Base-by-base conservation (phyloP, 768 basidiomycete genomes). In the Clavaria fumosa region DNA sequence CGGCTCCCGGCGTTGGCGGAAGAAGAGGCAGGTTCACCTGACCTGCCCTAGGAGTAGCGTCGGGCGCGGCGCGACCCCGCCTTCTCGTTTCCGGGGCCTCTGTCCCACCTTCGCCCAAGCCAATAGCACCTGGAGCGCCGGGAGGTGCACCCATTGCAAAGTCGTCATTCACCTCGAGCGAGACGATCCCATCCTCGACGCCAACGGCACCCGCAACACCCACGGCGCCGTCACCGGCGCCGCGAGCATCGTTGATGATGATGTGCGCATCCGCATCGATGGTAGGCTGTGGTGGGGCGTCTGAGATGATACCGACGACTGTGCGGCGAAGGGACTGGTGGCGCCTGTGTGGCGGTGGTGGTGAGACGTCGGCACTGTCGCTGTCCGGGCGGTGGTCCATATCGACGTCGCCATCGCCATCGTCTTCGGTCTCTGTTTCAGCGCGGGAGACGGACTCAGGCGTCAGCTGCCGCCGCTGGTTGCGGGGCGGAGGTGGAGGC, bases 141-240 rank as follows among this genome's bases (percentile, higher is more conserved):
- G 86, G 86, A 1, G 85, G 85, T 0, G 85, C 85, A 33, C 85
- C 85, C 77, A 86, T 83, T 4, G 78, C 81, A 45, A 88, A 82
- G 53, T 83, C 82, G 47, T 89, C 85, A 43, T 85, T 85, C n/a
- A 72, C 67, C 27, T 83, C 80, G 28, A 85, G 56, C 3, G 71
- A 71, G 5, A 82, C 81, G 27, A 85, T 74, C 1, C 78, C 82
- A 42, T 79, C 79, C 38, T 81, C 79, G 10, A 81, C 77, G 0
- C 71, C 69, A 6, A 69, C 70, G n/a, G n/a, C n/a, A 4, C 57
- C 61, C 0, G 64, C 70, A 1, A 47, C 54, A 3, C 51, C 55
- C 26, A 43, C 51, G 1, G 42, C 47, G 2, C 24, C 57, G n/a
- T n/a, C n/a, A n/a, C n/a, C n/a, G n/a, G n/a, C n/a, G n/a, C n/a